Percentiles rank a stretch among this genome's conserved stretches.
These are phyloP conservation scores for Globisporangium okanoganense DNA, from an alignment of 352 stramenopile species.

Conservation along the genomic window DNA sequence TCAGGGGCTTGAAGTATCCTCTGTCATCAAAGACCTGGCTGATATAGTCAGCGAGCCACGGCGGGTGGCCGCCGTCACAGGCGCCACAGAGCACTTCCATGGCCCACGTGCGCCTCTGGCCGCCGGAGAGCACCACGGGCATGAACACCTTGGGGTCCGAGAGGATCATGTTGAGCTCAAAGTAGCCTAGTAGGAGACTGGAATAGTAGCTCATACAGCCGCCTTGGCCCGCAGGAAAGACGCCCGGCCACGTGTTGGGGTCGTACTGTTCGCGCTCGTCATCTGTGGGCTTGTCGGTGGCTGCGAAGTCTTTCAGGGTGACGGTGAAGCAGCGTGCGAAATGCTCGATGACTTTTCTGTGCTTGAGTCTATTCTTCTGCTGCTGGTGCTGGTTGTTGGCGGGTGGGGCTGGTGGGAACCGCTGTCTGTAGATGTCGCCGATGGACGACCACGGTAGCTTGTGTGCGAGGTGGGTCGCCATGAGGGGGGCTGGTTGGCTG, in stretches of 20 bases:
- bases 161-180: constrained; percentile 19
- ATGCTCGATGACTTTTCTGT: too few relatives aligned
- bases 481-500: too few relatives aligned
- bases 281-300: background rate
- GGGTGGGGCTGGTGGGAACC: too few relatives aligned
- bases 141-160: background rate
- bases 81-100: constrained; percentile 6
- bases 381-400: too few relatives aligned
- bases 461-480: too few relatives aligned
- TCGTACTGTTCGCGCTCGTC: background rate
- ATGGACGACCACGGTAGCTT: too few relatives aligned
- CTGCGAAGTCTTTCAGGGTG: too few relatives aligned
- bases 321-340: too few relatives aligned
- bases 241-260: background rate
- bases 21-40: background rate
- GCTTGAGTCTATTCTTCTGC: too few relatives aligned
- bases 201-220: background rate
- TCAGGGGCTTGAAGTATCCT: constrained; percentile 10
- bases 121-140: background rate
- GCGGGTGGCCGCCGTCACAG: constrained; percentile 7
- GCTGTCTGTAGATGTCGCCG: too few relatives aligned
- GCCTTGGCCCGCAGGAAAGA: background rate
- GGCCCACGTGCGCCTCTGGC: background rate
- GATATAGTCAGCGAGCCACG: constrained; percentile 9
- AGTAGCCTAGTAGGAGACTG: constrained; percentile 9